Conservation (phyloP, 768 basidiomycete genomes). For the Mycena amicta region DNA sequence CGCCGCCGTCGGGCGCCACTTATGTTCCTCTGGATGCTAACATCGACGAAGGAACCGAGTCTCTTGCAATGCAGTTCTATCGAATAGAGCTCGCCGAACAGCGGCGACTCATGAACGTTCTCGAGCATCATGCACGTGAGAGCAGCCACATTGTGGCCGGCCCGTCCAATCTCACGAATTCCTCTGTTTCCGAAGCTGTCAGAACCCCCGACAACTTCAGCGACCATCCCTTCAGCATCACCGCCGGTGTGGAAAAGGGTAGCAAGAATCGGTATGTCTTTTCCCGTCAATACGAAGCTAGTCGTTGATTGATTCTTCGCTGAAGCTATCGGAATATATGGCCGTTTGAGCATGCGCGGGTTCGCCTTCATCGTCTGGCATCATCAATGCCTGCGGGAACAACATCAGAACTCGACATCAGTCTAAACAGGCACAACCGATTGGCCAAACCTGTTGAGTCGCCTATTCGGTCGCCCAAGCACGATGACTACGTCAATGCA, state of each 20-base stretch:
- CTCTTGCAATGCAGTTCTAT: slow-evolving; percentile 92
- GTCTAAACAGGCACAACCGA: no score
- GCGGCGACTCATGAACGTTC: slow-evolving; percentile 81
- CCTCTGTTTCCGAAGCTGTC: not conserved
- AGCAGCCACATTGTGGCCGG: slow-evolving; percentile 32
- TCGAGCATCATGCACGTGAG: slow-evolving; percentile 86
- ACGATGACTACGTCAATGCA: slow-evolving; percentile 93
- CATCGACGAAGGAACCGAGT: slow-evolving; percentile 72
- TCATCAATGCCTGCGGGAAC: no score
- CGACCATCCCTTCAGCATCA: slow-evolving; percentile 81
- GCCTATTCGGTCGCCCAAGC: slow-evolving; percentile 36
- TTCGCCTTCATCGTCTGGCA: slow-evolving; percentile 66
- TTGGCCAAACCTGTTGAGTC: slow-evolving; percentile 4
- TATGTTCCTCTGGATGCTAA: slow-evolving; percentile 33
- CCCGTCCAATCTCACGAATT: not conserved
- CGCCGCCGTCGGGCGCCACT: slow-evolving; percentile 30
- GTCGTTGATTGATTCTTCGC: not conserved
- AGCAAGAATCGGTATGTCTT: slow-evolving; percentile 78
- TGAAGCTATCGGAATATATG: slow-evolving; percentile 95
- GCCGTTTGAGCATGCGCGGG: slow-evolving; percentile 95
- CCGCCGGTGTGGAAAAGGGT: slow-evolving; percentile 94
- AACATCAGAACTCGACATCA: no score
- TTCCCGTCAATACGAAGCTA: not conserved
- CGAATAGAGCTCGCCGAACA: slow-evolving; percentile 91
- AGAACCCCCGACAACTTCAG: not conserved